Conservation (phyloP, 164 flowering plant species). For the Vitis vinifera region ASM3070453v1 NC_081815.1:6462501-6463000, state of each 20-base stretch:
- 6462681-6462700: slow-evolving; percentile 67
- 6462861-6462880: not conserved
- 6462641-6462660: slow-evolving; percentile 72
- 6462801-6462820: slow-evolving; percentile 84
- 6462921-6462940: too few relatives aligned
- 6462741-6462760: slow-evolving; percentile 89
- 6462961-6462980: too few relatives aligned
- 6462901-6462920: too few relatives aligned
- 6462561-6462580: slow-evolving; percentile 96
- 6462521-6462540: slow-evolving; percentile 67
- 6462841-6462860: not conserved
- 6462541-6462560: slow-evolving; percentile 97
- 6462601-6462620: slow-evolving; percentile 69
- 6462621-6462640: slow-evolving; percentile 59
- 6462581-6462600: slow-evolving; percentile 91
- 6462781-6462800: slow-evolving; percentile 82
- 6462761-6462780: slow-evolving; percentile 91
- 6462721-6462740: slow-evolving; percentile 84
- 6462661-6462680: slow-evolving; percentile 81
- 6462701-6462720: slow-evolving; percentile 84
- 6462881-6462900: too few relatives aligned
- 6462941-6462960: too few relatives aligned
- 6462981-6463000: too few relatives aligned
- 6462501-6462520: slow-evolving; percentile 89
- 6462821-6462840: slow-evolving; percentile 60